Conservation (phyloP, 306 rosid species). For the Rosa persica region DNA sequence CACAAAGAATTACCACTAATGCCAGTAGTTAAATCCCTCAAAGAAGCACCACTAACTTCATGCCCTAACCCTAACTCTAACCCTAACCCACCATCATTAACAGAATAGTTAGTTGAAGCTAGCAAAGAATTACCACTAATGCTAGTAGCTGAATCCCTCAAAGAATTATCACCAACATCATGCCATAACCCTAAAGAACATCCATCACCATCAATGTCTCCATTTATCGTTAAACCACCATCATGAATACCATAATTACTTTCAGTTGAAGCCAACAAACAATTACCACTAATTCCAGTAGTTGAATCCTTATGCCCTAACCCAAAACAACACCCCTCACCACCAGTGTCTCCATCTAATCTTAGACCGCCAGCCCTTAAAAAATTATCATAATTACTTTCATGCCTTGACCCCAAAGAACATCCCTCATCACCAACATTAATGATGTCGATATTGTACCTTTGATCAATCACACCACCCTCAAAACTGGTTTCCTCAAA, state of each 20-base stretch:
- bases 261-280: not conserved
- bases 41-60: not conserved
- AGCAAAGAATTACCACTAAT: not conserved
- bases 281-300: not conserved
- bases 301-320: not conserved
- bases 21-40: not conserved
- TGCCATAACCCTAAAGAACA: not conserved
- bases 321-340: not conserved
- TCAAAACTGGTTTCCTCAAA: not conserved
- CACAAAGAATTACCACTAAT: not conserved
- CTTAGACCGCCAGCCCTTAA: not conserved
- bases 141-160: not conserved
- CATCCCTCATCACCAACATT: not conserved
- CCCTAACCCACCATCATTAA: not conserved
- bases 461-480: not conserved
- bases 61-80: not conserved
- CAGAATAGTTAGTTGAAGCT: not conserved
- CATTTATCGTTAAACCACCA: not conserved
- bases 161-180: not conserved
- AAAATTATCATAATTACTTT: not conserved
- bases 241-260: not conserved
- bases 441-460: not conserved
- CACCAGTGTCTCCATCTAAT: too few species aligned
- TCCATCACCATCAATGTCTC: not conserved
- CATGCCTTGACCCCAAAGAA: not conserved